Percentiles rank a stretch among this genome's conserved stretches.
phyloP scores from a whole-genome alignment of 1,139 yeast genomes.

The Nadsonia starkeyi-henricii region DNA sequence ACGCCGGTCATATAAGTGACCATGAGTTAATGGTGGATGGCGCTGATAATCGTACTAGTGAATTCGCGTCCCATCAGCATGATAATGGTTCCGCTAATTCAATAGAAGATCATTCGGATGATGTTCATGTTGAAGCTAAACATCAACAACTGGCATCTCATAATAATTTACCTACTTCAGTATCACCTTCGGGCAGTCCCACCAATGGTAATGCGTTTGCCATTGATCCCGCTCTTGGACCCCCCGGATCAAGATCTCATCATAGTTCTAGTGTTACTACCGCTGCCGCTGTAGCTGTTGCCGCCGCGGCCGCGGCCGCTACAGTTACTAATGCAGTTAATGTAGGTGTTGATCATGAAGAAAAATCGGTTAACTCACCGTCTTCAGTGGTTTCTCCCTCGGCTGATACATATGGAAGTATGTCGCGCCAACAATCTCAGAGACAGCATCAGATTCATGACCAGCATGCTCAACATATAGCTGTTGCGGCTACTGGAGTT shows the following conservation, averaged over 20 bases:
- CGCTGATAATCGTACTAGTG: not conserved
- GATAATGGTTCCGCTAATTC: not conserved
- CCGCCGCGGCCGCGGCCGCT: slow-evolving; percentile 1
- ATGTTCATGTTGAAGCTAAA: slow-evolving; percentile 1
- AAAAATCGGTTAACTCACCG: not conserved
- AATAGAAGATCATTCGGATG: slow-evolving; percentile 3
- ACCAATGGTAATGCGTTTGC: slow-evolving; percentile 7
- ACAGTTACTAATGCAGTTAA: not conserved
- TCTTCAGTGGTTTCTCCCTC: not conserved
- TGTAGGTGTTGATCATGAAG: not conserved
- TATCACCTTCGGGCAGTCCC: not conserved
- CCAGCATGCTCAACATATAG: not conserved
- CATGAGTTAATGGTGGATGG: not conserved
- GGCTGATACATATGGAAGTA: not conserved
- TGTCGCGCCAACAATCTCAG: slow-evolving; percentile 2
- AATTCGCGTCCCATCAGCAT: not conserved
- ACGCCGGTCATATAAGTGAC: not conserved
- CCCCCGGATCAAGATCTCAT: not conserved
- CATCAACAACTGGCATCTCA: slow-evolving; percentile 2
- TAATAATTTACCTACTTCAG: not conserved
- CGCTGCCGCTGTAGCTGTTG: not conserved
- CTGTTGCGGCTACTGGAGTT: not conserved
- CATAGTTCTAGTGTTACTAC: not conserved
- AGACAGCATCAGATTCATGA: not conserved
- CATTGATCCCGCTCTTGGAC: slow-evolving; percentile 10